Conservation (phyloP, 257 asterid species). For the Solanum habrochaites region DNA sequence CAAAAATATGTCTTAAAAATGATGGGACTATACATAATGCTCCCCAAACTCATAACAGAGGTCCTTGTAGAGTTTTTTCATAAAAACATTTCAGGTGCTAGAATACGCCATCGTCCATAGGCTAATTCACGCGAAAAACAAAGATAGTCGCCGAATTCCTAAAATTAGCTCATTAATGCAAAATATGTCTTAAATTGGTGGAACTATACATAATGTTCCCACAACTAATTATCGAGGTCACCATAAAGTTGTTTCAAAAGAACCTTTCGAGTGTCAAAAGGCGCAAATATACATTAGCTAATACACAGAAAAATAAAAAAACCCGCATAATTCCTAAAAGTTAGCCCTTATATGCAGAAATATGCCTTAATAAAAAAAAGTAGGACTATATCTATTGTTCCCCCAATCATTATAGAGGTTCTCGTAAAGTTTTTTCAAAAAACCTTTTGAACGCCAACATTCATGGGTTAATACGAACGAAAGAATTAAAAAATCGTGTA, state of each 20-base stretch:
- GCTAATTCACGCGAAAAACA: too few relatives aligned
- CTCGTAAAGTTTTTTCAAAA: too few relatives aligned
- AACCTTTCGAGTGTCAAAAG: fast-evolving
- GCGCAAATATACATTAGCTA: background rate
- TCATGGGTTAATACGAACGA: too few relatives aligned
- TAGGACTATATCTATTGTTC: too few relatives aligned
- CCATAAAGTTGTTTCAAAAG: too few relatives aligned
- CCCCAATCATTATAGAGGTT: too few relatives aligned
- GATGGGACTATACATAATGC: background rate
- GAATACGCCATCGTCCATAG: background rate
- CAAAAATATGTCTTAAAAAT: background rate
- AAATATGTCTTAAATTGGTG: background rate
- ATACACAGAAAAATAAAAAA: too few relatives aligned
- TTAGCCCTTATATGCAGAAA: too few relatives aligned
- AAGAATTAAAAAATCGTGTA: too few relatives aligned
- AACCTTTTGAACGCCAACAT: too few relatives aligned
- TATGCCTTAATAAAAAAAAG: background rate
- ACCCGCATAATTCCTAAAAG: too few relatives aligned
- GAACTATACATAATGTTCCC: background rate
- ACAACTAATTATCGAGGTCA: too few relatives aligned
- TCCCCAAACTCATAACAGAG: background rate
- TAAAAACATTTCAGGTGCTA: background rate
- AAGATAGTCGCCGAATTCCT: background rate
- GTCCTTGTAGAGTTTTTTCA: background rate
- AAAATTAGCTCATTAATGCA: background rate